Percentiles rank a stretch among this genome's conserved stretches.
These are phyloP conservation scores for Aspergillus jensenii DNA, from an alignment of 2,329 filamentous ascomycete species.

Conservation along the genomic window DNA sequence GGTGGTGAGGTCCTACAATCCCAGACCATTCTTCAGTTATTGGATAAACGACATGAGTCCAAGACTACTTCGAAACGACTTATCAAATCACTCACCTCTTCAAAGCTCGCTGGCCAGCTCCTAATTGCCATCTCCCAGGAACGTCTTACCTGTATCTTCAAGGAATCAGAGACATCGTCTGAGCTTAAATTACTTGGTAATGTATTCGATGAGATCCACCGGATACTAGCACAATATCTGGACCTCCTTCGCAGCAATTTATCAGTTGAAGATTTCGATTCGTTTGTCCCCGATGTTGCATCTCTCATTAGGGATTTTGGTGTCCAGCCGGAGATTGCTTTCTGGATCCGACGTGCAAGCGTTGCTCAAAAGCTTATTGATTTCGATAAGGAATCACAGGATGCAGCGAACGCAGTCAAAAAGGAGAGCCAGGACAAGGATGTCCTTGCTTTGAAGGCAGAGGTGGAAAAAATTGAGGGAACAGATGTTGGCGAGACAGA, in stretches of 20 bases:
- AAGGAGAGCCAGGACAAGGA: slow-evolving; percentile 27
- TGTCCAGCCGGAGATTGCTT: slow-evolving; percentile 76
- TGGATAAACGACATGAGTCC: slow-evolving; percentile 78
- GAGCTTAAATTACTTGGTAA: slow-evolving; percentile 88
- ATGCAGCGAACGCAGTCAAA: slow-evolving; percentile 22
- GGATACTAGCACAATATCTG: slow-evolving; percentile 81
- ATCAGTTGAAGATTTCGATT: slow-evolving; percentile 72
- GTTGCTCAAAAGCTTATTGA: slow-evolving; percentile 64
- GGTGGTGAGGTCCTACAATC: slow-evolving; percentile 77
- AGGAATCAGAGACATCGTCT: slow-evolving; percentile 62
- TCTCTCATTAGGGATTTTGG: slow-evolving; percentile 75
- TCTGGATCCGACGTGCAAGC: slow-evolving; percentile 76
- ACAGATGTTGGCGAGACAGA: slow-evolving; percentile 26
- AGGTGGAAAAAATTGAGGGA: slow-evolving; percentile 34
- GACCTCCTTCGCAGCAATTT: slow-evolving; percentile 84
- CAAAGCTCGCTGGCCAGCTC: slow-evolving; percentile 74
- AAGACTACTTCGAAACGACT: slow-evolving; percentile 74
- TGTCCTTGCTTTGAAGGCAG: slow-evolving; percentile 14
- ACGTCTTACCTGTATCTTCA: slow-evolving; percentile 80
- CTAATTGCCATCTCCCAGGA: slow-evolving; percentile 91
- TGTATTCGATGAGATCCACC: slow-evolving; percentile 85
- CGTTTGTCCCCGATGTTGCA: slow-evolving; percentile 71
- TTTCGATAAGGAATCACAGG: slow-evolving; percentile 34
- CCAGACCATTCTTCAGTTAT: slow-evolving; percentile 75
- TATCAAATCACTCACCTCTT: slow-evolving; percentile 74